Evolutionary conservation across 2,329 filamentous ascomycete species (phyloP), one percentile per base, ranked within the genome.

Genomic region (Colletotrichum cuscutae): DNA sequence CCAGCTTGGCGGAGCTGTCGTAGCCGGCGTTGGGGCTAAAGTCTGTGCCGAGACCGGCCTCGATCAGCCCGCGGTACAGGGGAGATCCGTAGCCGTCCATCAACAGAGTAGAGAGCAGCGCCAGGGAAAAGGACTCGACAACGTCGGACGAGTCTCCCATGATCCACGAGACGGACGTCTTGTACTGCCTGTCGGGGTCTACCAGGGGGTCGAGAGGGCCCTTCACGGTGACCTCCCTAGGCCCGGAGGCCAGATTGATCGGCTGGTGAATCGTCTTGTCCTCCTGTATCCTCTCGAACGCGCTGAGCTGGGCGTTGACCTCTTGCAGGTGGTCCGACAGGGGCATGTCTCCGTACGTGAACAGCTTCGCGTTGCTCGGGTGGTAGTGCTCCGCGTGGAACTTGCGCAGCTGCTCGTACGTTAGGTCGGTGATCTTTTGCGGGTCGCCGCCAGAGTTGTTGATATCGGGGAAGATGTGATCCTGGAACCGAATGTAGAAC

Each of bases 371-470:
- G 82, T 99, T 99, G 84, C 95, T 98, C 0, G 97, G 97, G 82
- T 99, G 96, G 81, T 99, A 99, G 83, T 99, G 95, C 76, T 95
- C 91, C 56, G 92, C 92, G 76, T 98, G 97, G 81, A 98, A 99
- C 54, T 92, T 90, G 79, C 92, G 93, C 62, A 99, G 86, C 81
- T 98, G 94, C 78, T 96, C 91, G 82, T 98, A 95, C 1, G 95
- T 98, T 73, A 99, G 86, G 77, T 98, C 94, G 35, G 97, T 98
- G 78, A 99, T 99, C 82, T 96, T 97, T 79, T 97, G 93, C 0
- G 97, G 97, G 80, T 99, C 97, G 67, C 97, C 97, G 42, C 97
- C 97, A 1, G 96, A 98, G 84, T 99, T 98, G 84, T 99, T 94
- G 81, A 99, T 93, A 49, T 93, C 93, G 0, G 97, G 97, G 80